Evolutionary conservation across 257 asterid species (phyloP).

Genomic region (Plantago elongata): DNA sequence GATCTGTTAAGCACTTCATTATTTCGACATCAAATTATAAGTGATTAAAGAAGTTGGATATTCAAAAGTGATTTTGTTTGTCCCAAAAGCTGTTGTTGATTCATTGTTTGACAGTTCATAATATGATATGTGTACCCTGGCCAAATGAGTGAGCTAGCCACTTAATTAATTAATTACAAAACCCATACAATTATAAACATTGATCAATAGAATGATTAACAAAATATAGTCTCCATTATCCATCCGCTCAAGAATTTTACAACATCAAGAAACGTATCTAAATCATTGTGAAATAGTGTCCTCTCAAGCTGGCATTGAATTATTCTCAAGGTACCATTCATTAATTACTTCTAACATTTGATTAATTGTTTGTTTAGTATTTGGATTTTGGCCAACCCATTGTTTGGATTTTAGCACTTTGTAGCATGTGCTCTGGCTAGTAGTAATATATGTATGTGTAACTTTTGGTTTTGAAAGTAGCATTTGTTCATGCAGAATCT

Average conservation of each 20-base stretch:
- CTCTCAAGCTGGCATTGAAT: slow-evolving; percentile 24
- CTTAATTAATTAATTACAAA: background rate
- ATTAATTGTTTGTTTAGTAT: background rate
- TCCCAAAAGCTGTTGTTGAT: slow-evolving; percentile 21
- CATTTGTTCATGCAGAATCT: no score
- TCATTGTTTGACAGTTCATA: slow-evolving; percentile 41
- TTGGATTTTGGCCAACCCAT: background rate
- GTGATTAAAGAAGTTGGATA: slow-evolving; percentile 17
- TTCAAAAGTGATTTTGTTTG: slow-evolving; percentile 32
- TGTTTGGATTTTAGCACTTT: background rate
- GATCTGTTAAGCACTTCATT: slow-evolving; percentile 35
- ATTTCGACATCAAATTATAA: slow-evolving; percentile 29
- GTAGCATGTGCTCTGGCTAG: background rate
- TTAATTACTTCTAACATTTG: slow-evolving; percentile 13
- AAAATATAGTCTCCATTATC: slow-evolving; percentile 19
- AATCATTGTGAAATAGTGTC: slow-evolving; percentile 1
- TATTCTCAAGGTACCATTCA: slow-evolving; percentile 25
- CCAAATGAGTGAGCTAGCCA: no score
- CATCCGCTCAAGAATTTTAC: slow-evolving; percentile 21
- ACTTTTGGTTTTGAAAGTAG: no score
- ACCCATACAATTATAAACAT: slow-evolving; percentile 20
- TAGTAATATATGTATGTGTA: no score
- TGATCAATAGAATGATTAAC: no score
- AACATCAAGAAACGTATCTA: slow-evolving; percentile 14
- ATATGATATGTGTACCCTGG: background rate